Conservation (phyloP, 352 stramenopile species). For the Phytopythium chamaehyphon region DNA sequence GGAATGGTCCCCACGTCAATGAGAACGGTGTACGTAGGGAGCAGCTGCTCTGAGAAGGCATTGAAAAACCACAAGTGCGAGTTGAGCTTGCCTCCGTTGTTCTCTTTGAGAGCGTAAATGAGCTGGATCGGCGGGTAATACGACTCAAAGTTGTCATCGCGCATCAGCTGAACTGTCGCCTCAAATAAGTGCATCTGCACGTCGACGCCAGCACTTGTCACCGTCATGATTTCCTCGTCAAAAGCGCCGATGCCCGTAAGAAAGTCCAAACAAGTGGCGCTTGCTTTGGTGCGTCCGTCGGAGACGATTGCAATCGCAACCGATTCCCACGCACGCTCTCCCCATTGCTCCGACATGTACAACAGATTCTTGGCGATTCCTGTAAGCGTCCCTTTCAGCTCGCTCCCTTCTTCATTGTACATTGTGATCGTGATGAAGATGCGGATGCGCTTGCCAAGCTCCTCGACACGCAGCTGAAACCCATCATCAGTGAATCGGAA, state of each 20-base stretch:
- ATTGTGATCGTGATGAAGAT: slow-evolving; percentile 51
- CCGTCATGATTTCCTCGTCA: slow-evolving; percentile 54
- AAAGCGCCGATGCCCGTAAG: slow-evolving; percentile 32
- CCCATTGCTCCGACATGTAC: slow-evolving; percentile 40
- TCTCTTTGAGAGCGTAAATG: slow-evolving; percentile 48
- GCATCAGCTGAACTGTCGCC: slow-evolving; percentile 34
- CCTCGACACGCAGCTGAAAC: slow-evolving; percentile 31
- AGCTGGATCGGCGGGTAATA: slow-evolving; percentile 48
- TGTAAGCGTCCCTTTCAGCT: slow-evolving; percentile 34
- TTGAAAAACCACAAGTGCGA: slow-evolving; percentile 61
- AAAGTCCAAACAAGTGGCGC: slow-evolving; percentile 31
- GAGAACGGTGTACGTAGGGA: slow-evolving; percentile 45
- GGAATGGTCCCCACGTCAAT: slow-evolving; percentile 47
- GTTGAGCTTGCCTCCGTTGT: slow-evolving; percentile 46
- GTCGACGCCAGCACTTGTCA: slow-evolving; percentile 36
- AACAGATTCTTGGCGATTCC: slow-evolving; percentile 33
- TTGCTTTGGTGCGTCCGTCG: slow-evolving; percentile 40
- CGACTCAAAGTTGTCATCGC: slow-evolving; percentile 34
- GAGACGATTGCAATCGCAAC: slow-evolving; percentile 36
- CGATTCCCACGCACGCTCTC: slow-evolving; percentile 32
- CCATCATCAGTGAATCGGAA: slow-evolving; percentile 37
- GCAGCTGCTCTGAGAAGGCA: slow-evolving; percentile 47
- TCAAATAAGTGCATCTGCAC: slow-evolving; percentile 45
- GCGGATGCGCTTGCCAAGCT: slow-evolving; percentile 28
- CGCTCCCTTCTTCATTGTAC: slow-evolving; percentile 44